Evolutionary conservation across 2,329 filamentous ascomycete genomes (phyloP), one percentile per base, ranked within the genome.

Genomic region (Neopestalotiopsis rosae): DNA sequence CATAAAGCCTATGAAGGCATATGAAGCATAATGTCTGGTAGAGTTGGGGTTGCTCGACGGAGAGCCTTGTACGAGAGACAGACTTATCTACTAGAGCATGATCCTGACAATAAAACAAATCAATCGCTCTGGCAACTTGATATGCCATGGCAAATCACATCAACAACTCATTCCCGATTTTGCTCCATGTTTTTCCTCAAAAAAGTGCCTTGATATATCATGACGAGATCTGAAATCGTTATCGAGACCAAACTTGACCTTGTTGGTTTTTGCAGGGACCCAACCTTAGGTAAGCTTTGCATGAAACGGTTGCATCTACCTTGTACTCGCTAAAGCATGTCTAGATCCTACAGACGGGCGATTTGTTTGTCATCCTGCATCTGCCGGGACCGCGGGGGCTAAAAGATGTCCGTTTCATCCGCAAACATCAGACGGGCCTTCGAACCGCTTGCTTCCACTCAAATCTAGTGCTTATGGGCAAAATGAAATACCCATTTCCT

Each of bases 1-100:
- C 59, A 38, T 40, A 56, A 56, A 34, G 40, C 45, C 45, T 10
- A 38, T 24, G 24, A 28, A 40, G 45, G 32, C 34, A 66, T 57
- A 66, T 40, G 45, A 45, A 38, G 49, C 63, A 34, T 66, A 66
- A 66, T 66, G 63, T 66, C 40, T 58, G 63, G 63, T 66, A 66
- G 63, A 56, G 63, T 45, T 34, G 42, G 52, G 20, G 63, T 20
- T 57, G 13, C 20, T 63, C 61, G n/a, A 40, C 63, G 40, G n/a
- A 42, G 45, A 28, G 14, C 56, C 63, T 62, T 17, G 10, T 38
- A 38, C 28, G 30, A 66, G 63, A 49, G 34, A 57, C 49, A 38
- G 28, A 62, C 34, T 62, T 38, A 66, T 45, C 63, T 57, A 57
- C 49, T 66, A 66, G 63, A 66, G 63, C 63, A 66, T 65, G 38